Conservation (phyloP, 257 asterid genomes). For the Nicotiana tomentosiformis region DNA sequence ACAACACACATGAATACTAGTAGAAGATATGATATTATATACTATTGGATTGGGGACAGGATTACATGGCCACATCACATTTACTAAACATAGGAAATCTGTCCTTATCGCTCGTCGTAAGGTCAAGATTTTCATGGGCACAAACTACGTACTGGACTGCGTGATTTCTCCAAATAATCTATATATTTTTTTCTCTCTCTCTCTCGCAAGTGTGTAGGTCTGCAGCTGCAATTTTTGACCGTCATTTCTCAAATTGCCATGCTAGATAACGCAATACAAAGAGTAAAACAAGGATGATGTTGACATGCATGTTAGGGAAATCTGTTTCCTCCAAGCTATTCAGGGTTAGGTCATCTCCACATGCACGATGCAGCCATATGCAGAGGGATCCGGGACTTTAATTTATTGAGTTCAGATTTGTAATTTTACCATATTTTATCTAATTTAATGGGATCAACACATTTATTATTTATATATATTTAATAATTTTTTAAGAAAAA, state of each 20-base stretch:
- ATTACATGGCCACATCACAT: not conserved
- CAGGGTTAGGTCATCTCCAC: conserved; percentile 22
- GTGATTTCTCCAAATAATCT: not conserved
- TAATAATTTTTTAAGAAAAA: no score
- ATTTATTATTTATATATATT: no score
- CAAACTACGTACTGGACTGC: not conserved
- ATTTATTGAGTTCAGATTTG: no score
- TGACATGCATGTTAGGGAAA: conserved; percentile 11
- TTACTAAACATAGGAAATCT: conserved; percentile 10
- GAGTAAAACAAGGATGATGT: conserved; percentile 7
- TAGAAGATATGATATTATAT: not conserved
- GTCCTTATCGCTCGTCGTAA: not conserved
- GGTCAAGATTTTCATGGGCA: not conserved
- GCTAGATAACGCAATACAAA: conserved; percentile 18
- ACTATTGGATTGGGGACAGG: not conserved
- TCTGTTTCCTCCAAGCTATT: conserved; percentile 10
- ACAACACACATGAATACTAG: not conserved
- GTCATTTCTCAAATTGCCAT: conserved; percentile 8
- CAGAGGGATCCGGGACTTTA: no score
- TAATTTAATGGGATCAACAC: no score
- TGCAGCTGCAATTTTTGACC: conserved; percentile 30
- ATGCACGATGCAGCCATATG: conserved; percentile 15
- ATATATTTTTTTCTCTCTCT: not conserved
- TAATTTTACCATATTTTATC: no score
- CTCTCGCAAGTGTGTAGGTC: not conserved